Percentiles rank a stretch among this genome's conserved stretches.
phyloP scores from a whole-genome alignment of 257 asterid genomes.

The Ilex asprella region DNA sequence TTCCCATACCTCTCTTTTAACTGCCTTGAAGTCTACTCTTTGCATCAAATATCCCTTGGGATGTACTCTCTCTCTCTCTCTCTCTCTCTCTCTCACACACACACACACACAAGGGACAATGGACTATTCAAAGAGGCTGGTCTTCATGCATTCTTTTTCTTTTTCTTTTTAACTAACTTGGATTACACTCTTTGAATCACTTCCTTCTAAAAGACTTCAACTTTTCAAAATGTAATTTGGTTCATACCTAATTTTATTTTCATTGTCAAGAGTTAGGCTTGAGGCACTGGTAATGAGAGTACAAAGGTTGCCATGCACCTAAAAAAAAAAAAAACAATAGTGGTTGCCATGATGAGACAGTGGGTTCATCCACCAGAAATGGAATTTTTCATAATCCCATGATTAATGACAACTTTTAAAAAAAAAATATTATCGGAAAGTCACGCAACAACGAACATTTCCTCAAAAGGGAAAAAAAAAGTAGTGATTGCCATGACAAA shows the following conservation, averaged over 20 bases:
- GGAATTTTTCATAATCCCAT: too few species aligned
- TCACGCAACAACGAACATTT: too few species aligned
- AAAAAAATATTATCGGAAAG: too few species aligned
- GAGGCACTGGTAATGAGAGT: too few species aligned
- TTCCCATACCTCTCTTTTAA: neutral
- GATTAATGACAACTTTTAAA: too few species aligned
- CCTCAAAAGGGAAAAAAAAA: too few species aligned
- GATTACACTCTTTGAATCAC: slow-evolving; percentile 57
- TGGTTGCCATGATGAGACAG: too few species aligned
- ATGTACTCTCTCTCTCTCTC: neutral
- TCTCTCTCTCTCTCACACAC: neutral
- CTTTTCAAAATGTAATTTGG: slow-evolving; percentile 16
- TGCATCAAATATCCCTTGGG: neutral
- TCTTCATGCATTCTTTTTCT: slow-evolving; percentile 7
- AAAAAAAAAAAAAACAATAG: too few species aligned
- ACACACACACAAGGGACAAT: too few species aligned
- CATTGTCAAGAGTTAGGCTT: slow-evolving; percentile 1
- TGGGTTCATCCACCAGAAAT: too few species aligned
- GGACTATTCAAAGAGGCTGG: neutral
- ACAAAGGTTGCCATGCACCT: too few species aligned
- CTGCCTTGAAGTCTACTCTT: neutral
- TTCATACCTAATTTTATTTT: slow-evolving; percentile 5
- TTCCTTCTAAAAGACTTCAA: slow-evolving; percentile 32
- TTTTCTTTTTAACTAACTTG: slow-evolving; percentile 36
- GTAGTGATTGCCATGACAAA: too few species aligned